Conservation (phyloP, 352 stramenopile species). For the Phytophthora hybrid region DNA sequence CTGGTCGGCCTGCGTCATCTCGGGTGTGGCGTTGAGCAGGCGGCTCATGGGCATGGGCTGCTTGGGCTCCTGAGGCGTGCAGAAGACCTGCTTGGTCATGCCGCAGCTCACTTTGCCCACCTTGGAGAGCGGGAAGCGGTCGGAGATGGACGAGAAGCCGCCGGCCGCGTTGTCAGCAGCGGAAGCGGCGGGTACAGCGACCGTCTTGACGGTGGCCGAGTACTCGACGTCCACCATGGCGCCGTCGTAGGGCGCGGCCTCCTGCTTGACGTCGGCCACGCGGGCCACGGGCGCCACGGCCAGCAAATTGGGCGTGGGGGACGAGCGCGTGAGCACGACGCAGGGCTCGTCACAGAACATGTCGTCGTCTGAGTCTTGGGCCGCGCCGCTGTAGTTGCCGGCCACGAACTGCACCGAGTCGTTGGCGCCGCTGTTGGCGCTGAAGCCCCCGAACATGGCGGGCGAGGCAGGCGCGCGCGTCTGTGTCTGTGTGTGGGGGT, state of each 20-base stretch:
- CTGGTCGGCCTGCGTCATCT: conserved; percentile 62
- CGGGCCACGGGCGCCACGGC: conserved; percentile 36
- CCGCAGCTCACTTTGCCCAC: conserved; percentile 50
- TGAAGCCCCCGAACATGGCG: conserved; percentile 39
- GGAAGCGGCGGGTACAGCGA: conserved; percentile 15
- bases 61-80: conserved; percentile 29
- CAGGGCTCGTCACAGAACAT: conserved; percentile 52
- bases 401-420: conserved; percentile 57
- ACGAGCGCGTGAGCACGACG: conserved; percentile 64
- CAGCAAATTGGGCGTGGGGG: conserved; percentile 49
- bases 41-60: conserved; percentile 41
- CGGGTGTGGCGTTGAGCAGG: conserved; percentile 46
- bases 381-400: conserved; percentile 41
- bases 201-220: conserved; percentile 33
- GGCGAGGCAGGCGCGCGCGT: too few relatives aligned
- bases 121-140: conserved; percentile 56
- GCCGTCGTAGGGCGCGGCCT: conserved; percentile 26
- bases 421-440: conserved; percentile 14
- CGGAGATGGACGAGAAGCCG: conserved; percentile 70
- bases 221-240: conserved; percentile 40
- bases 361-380: conserved; percentile 61
- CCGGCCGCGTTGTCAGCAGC: conserved; percentile 16
- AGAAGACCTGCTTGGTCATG: conserved; percentile 35
- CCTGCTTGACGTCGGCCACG: conserved; percentile 41
- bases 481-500: too few relatives aligned